phyloP scores from a whole-genome alignment of 345 rosid species.

The Salix caprea region DNA sequence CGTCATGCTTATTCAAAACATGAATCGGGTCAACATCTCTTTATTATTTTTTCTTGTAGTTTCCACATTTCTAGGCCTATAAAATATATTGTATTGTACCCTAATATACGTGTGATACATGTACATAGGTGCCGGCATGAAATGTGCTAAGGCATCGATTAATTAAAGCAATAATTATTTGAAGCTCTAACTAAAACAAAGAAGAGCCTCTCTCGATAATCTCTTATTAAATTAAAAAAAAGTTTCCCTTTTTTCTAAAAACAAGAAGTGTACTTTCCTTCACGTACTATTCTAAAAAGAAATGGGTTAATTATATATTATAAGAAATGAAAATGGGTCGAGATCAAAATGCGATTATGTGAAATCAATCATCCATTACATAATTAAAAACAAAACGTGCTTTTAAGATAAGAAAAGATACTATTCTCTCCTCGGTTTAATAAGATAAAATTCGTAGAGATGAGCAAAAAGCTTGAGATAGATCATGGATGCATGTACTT shows the following conservation, averaged over 20 bases:
- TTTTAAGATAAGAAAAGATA: background rate
- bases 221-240: background rate
- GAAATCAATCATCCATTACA: background rate
- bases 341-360: background rate
- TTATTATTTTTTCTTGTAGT: background rate
- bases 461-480: background rate
- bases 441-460: background rate
- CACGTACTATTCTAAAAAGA: background rate
- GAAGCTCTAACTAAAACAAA: background rate
- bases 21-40: background rate
- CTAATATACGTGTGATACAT: too few relatives aligned
- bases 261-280: background rate
- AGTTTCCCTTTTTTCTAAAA: background rate
- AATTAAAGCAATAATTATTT: background rate
- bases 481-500: constrained; percentile 13
- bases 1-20: background rate
- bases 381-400: background rate
- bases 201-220: background rate
- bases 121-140: background rate
- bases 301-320: background rate
- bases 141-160: background rate
- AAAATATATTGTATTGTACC: background rate
- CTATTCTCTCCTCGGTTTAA: background rate
- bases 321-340: background rate
- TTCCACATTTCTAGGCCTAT: background rate